A percentile compares a stretch with the other conserved stretches of the same genome.
phyloP scores from a whole-genome alignment of 352 stramenopile species.

The Phytopythium litorale region DNA sequence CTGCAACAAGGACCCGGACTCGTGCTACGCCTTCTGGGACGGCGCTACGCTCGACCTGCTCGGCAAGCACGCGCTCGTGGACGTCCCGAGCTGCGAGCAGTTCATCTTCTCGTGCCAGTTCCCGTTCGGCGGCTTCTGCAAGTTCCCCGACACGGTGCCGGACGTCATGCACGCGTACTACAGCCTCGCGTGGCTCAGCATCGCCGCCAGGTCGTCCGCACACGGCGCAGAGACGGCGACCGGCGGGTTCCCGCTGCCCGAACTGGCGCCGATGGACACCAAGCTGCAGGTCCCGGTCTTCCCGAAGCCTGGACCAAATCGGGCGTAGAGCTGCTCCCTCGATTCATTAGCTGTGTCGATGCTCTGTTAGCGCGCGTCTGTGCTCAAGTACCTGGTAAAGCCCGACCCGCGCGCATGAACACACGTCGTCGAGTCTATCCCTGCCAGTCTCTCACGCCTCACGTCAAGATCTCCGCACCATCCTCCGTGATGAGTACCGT shows the following conservation, averaged over 20 bases:
- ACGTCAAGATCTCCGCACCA: constrained; percentile 95
- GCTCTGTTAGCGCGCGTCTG: background rate
- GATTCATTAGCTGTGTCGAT: background rate
- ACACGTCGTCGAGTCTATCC: constrained; percentile 4
- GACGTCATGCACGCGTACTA: constrained; percentile 93
- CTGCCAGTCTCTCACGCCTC: constrained; percentile 51
- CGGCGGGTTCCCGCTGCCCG: constrained; percentile 20
- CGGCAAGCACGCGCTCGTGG: constrained; percentile 72
- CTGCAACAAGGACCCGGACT: constrained; percentile 89
- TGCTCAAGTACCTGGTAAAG: background rate
- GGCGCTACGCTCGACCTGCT: constrained; percentile 84
- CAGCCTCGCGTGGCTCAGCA: constrained; percentile 87
- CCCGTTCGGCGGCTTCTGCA: constrained; percentile 80
- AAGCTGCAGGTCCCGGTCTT: constrained; percentile 83
- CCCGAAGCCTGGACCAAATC: constrained; percentile 19
- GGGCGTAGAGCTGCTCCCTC: constrained; percentile 11
- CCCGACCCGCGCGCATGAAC: background rate
- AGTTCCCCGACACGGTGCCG: constrained; percentile 68
- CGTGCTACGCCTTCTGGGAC: constrained; percentile 93
- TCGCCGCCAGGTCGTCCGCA: constrained; percentile 34
- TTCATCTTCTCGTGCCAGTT: constrained; percentile 88
- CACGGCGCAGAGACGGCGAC: background rate
- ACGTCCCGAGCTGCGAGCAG: constrained; percentile 52
- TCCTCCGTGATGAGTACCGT: constrained; percentile 96
- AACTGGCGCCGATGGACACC: constrained; percentile 49